These are phyloP conservation scores for Calocybe gangraenosa DNA, from an alignment of 768 basidiomycete genomes.

Conservation along the genomic window DNA sequence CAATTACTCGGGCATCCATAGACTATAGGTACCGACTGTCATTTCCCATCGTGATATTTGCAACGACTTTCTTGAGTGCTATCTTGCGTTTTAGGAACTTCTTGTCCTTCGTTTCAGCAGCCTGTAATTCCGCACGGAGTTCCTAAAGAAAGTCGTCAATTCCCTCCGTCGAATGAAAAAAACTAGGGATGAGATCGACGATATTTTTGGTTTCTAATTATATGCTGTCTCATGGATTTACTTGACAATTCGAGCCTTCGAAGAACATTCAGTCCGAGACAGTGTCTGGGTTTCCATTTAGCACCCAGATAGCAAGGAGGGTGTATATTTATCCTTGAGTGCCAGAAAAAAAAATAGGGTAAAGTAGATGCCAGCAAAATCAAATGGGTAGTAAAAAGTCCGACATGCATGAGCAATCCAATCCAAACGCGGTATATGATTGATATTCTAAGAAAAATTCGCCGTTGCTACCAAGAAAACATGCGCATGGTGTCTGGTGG, in stretches of 20 bases:
- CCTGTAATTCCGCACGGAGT: conserved; percentile 87
- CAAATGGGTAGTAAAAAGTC: conserved; percentile 18
- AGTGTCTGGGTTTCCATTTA: no score
- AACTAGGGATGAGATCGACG: no score
- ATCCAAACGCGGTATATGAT: conserved; percentile 27
- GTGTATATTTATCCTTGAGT: conserved; percentile 2
- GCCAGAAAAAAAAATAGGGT: conserved; percentile 16
- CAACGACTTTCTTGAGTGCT: conserved; percentile 94
- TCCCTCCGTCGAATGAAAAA: no score
- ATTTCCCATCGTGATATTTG: conserved; percentile 99
- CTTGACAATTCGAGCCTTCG: no score
- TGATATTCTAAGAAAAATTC: conserved; percentile 27
- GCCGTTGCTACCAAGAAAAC: conserved; percentile 17
- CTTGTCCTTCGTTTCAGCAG: conserved; percentile 94
- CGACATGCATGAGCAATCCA: conserved; percentile 3
- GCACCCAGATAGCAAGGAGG: no score
- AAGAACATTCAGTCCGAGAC: no score
- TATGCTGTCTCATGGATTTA: no score
- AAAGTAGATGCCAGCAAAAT: conserved; percentile 21
- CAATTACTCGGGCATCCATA: conserved; percentile 17
- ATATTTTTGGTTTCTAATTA: no score
- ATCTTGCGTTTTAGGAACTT: conserved; percentile 92
- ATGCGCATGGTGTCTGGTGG: conserved; percentile 14
- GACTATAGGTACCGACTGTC: conserved; percentile 70
- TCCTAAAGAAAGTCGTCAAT: no score